Conservation (phyloP, 2,329 filamentous ascomycete genomes). For the Colletotrichum sp. region DNA sequence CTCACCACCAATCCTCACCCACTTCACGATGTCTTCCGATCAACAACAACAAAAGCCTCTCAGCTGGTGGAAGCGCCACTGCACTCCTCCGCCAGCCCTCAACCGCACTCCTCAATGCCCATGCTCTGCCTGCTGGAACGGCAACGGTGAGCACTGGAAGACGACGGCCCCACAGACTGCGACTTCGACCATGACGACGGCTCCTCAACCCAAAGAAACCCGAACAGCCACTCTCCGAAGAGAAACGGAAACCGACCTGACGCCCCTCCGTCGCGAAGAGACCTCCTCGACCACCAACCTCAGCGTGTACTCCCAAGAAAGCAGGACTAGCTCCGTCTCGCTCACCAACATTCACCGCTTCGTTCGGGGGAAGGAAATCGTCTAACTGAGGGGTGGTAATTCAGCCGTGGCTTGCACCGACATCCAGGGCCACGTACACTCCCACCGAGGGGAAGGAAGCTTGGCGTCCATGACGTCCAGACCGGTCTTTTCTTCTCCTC, state of each 20-base stretch:
- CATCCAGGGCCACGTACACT: neutral
- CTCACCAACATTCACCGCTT: conserved; percentile 9
- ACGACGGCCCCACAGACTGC: neutral
- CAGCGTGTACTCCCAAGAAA: conserved; percentile 8
- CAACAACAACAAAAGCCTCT: conserved; percentile 26
- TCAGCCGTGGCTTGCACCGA: neutral
- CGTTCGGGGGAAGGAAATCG: conserved; percentile 4
- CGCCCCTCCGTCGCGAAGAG: conserved; percentile 9
- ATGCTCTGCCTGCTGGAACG: conserved; percentile 36
- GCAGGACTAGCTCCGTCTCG: conserved; percentile 1
- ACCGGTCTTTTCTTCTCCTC: neutral
- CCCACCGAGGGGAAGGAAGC: neutral
- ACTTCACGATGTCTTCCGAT: conserved; percentile 5
- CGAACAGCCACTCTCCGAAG: neutral
- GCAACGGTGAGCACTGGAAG: conserved; percentile 20
- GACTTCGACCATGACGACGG: neutral
- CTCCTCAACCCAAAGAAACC: neutral
- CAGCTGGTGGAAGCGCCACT: conserved; percentile 46
- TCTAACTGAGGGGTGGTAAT: conserved; percentile 1
- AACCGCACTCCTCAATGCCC: conserved; percentile 37
- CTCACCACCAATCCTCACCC: neutral
- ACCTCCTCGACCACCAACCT: conserved; percentile 3
- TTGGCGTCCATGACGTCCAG: conserved; percentile 8
- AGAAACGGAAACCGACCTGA: conserved; percentile 12
- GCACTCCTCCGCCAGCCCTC: conserved; percentile 41